Evolutionary conservation across 345 rosid genomes (phyloP).

Genomic region (Euphorbia lathyris): DNA sequence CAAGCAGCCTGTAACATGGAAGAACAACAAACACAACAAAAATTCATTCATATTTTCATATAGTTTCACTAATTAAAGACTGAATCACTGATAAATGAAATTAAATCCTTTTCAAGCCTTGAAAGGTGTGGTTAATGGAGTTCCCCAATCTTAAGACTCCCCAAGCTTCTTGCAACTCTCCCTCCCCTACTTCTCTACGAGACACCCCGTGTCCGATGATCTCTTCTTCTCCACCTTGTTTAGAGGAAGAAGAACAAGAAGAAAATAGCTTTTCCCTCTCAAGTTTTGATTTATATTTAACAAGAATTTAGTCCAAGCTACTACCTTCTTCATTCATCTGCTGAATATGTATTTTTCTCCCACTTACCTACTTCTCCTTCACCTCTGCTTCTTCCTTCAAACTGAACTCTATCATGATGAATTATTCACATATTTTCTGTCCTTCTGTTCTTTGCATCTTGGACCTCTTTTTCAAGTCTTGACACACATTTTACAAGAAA

Average conservation of each 20-base stretch:
- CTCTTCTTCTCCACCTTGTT: conserved; percentile 28
- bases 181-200: conserved; percentile 68
- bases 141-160: conserved; percentile 85
- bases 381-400: conserved; percentile 24
- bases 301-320: conserved; percentile 48
- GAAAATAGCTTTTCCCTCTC: conserved; percentile 57
- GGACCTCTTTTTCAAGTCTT: conserved; percentile 79
- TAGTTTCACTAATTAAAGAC: neutral
- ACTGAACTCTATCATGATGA: conserved; percentile 25
- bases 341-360: conserved; percentile 20
- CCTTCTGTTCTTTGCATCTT: conserved; percentile 64
- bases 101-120: conserved; percentile 63
- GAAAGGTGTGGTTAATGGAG: conserved; percentile 64
- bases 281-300: conserved; percentile 53
- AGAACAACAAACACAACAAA: neutral
- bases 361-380: conserved; percentile 5
- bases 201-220: conserved; percentile 27
- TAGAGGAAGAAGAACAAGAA: conserved; percentile 11
- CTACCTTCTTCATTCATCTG: conserved; percentile 37
- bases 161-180: conserved; percentile 86
- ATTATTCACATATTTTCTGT: conserved; percentile 30
- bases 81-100: neutral
- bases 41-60: neutral
- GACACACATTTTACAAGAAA: conserved; percentile 67
- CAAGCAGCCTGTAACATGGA: conserved; percentile 60